Conservation (phyloP, 495 filamentous ascomycete genomes). For the Annulohypoxylon bovei region DNA sequence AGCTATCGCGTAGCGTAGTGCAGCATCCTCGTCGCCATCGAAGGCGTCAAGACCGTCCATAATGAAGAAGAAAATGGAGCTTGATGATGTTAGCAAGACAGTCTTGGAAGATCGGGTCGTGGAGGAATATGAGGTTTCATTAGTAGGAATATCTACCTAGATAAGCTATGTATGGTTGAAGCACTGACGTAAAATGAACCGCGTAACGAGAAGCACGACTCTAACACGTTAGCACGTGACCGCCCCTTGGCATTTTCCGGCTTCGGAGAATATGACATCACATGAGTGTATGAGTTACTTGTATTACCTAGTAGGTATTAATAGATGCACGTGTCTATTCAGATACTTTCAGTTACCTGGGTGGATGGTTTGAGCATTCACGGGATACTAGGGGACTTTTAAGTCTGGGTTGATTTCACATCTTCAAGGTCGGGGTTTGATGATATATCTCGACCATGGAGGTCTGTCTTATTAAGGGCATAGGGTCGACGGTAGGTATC, state of each 20-base stretch:
- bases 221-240: constrained; percentile 38
- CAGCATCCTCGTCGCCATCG: constrained; percentile 56
- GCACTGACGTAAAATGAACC: constrained; percentile 13
- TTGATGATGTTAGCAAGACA: background rate
- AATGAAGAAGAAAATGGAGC: background rate
- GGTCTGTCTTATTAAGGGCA: constrained; percentile 42
- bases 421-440: constrained; percentile 10
- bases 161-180: background rate
- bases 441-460: constrained; percentile 43
- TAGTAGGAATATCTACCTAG: background rate
- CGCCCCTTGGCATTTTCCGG: background rate
- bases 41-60: constrained; percentile 40
- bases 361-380: background rate
- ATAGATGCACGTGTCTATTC: no score
- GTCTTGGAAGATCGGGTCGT: background rate
- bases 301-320: background rate
- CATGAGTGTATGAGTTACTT: background rate
- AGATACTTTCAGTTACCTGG: no score
- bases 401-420: background rate
- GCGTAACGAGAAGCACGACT: constrained; percentile 22
- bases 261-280: constrained; percentile 3
- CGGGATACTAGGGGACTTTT: background rate
- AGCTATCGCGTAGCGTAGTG: constrained; percentile 56
- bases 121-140: background rate
- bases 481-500: constrained; percentile 17